These are phyloP conservation scores for Diaporthe australafricana DNA, from an alignment of 2,329 filamentous ascomycete genomes.

Conservation along the genomic window DNA sequence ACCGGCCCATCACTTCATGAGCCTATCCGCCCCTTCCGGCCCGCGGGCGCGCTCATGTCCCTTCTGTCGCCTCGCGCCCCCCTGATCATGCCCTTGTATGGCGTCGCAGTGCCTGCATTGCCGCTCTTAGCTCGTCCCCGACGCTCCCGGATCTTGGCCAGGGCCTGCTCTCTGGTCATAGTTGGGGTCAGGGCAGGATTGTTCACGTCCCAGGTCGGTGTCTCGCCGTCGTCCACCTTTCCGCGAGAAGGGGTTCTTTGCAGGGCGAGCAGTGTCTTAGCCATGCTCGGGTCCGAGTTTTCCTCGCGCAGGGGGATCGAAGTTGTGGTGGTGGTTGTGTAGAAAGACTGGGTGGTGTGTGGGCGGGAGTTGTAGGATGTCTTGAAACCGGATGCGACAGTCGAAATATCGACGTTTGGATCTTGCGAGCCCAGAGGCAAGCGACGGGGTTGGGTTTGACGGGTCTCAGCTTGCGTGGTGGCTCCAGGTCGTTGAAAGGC, in stretches of 20 bases:
- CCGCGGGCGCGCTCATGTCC: conserved; percentile 59
- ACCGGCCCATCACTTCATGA: background rate
- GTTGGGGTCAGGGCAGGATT: conserved; percentile 73
- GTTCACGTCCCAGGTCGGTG: conserved; percentile 62
- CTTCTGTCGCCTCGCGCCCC: conserved; percentile 54
- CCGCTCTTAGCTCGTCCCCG: conserved; percentile 78
- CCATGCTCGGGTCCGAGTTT: conserved; percentile 55
- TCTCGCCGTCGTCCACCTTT: conserved; percentile 39
- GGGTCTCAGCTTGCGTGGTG: conserved; percentile 6
- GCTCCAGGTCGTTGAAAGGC: conserved; percentile 25
- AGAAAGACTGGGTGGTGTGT: conserved; percentile 60
- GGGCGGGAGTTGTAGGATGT: conserved; percentile 47
- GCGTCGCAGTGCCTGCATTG: conserved; percentile 71
- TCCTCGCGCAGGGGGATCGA: conserved; percentile 64
- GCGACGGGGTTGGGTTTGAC: conserved; percentile 9
- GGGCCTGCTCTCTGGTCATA: conserved; percentile 78
- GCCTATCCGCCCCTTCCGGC: conserved; percentile 34
- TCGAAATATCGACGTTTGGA: conserved; percentile 33
- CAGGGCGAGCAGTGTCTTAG: conserved; percentile 52
- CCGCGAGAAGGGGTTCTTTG: conserved; percentile 58
- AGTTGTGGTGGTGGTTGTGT: conserved; percentile 62
- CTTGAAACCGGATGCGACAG: conserved; percentile 13
- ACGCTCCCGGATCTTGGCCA: conserved; percentile 80
- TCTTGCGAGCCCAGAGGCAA: conserved; percentile 32
- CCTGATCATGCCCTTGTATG: conserved; percentile 68